Conservation (phyloP, 164 flowering plant genomes). For the Pachysandra terminalis region DNA sequence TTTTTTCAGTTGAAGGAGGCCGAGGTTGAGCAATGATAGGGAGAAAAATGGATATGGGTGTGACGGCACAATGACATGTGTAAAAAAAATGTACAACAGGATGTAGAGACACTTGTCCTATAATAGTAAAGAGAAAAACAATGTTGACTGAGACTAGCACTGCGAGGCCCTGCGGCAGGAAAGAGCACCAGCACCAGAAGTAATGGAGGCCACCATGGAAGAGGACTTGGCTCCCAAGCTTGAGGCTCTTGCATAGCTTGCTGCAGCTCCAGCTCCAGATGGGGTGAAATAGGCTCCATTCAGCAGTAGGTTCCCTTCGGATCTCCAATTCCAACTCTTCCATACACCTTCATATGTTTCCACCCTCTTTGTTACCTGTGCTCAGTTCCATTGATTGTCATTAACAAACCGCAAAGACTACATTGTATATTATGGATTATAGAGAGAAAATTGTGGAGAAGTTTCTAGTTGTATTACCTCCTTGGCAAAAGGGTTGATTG, state of each 20-base stretch:
- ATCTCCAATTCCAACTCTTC: slow-evolving; percentile 66
- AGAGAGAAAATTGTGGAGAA: not conserved
- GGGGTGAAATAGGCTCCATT: slow-evolving; percentile 63
- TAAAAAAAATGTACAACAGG: not conserved
- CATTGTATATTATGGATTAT: too few species aligned
- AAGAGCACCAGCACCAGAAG: slow-evolving; percentile 55
- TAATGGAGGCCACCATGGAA: too few species aligned
- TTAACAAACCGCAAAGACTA: too few species aligned
- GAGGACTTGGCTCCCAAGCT: too few species aligned
- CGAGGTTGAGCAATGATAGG: too few species aligned
- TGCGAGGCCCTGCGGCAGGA: slow-evolving; percentile 37
- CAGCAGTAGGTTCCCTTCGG: slow-evolving; percentile 57
- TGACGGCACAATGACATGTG: too few species aligned
- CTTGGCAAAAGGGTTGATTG: slow-evolving; percentile 48
- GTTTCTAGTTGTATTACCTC: slow-evolving; percentile 34
- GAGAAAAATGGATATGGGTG: too few species aligned
- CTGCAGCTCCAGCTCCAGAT: slow-evolving; percentile 55
- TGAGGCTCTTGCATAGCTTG: slow-evolving; percentile 66
- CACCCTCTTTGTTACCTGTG: slow-evolving; percentile 67
- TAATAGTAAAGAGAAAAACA: too few species aligned
- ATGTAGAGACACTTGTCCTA: too few species aligned
- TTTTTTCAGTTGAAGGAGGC: too few species aligned
- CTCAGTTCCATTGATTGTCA: too few species aligned
- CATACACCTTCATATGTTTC: slow-evolving; percentile 20
- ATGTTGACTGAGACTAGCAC: slow-evolving; percentile 35